These are phyloP conservation scores for Cylindrodendrum hubeiense DNA, from an alignment of 2,329 filamentous ascomycete genomes.

Conservation along the genomic window DNA sequence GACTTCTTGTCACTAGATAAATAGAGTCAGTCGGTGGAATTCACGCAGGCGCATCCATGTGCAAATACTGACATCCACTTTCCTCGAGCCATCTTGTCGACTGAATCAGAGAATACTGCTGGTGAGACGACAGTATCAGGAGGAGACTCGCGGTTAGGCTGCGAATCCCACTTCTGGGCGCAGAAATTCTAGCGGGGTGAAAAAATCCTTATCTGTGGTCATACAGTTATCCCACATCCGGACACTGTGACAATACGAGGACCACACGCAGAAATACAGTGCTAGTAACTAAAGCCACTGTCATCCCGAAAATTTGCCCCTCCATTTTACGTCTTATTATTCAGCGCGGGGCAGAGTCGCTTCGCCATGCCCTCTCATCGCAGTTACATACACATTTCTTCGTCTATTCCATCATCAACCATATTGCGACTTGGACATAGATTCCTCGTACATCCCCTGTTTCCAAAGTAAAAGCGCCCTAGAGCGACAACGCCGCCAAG, in stretches of 20 bases:
- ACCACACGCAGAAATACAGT: slow-evolving; percentile 40
- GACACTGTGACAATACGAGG: slow-evolving; percentile 43
- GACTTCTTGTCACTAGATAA: slow-evolving; percentile 80
- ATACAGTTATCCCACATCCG: slow-evolving; percentile 46
- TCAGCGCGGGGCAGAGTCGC: slow-evolving; percentile 50
- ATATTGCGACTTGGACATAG: slow-evolving; percentile 24
- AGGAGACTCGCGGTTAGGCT: slow-evolving; percentile 41
- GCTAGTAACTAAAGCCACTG: slow-evolving; percentile 28
- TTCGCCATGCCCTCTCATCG: slow-evolving; percentile 34
- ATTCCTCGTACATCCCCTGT: slow-evolving; percentile 25
- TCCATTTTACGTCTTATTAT: slow-evolving; percentile 59
- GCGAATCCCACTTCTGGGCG: slow-evolving; percentile 41
- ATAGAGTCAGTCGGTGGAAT: slow-evolving; percentile 22
- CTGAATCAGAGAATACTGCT: slow-evolving; percentile 32
- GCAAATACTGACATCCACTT: slow-evolving; percentile 71
- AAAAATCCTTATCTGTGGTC: slow-evolving; percentile 46
- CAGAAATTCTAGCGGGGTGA: slow-evolving; percentile 49
- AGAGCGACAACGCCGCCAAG: slow-evolving; percentile 44
- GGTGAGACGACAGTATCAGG: slow-evolving; percentile 21
- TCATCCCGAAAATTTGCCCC: slow-evolving; percentile 61
- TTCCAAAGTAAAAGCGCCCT: slow-evolving; percentile 6
- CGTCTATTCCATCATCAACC: slow-evolving; percentile 23
- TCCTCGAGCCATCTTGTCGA: slow-evolving; percentile 76
- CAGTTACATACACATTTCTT: slow-evolving; percentile 35
- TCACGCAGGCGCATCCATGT: neutral